Conservation (phyloP, 2,329 filamentous ascomycete species). For the Ceratocystis diversiconidia region DNA sequence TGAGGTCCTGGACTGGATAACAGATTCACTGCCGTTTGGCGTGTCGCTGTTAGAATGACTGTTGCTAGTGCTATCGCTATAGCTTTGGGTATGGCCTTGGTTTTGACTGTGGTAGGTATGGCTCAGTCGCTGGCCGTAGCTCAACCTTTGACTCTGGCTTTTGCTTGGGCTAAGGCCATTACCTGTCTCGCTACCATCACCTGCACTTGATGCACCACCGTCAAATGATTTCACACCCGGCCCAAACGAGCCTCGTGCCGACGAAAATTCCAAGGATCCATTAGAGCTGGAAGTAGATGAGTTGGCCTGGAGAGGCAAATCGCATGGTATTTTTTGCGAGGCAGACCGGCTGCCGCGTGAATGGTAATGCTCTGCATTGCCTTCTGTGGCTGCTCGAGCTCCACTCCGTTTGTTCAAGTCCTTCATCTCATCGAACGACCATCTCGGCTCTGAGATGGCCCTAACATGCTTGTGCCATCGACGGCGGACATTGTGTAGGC, state of each 20-base stretch:
- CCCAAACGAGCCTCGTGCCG: not conserved
- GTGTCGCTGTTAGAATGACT: not conserved
- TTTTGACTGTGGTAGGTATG: not conserved
- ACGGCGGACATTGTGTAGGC: conserved; percentile 8
- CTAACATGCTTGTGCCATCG: conserved; percentile 11
- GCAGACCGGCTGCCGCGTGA: not conserved
- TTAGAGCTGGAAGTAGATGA: not conserved
- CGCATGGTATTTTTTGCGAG: conserved; percentile 7
- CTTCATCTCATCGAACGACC: conserved; percentile 10
- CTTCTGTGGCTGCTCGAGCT: not conserved
- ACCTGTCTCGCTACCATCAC: not conserved
- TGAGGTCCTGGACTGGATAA: not conserved
- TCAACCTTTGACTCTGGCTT: not conserved
- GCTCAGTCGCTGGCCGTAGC: not conserved
- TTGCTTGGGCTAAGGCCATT: not conserved
- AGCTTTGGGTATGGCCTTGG: not conserved
- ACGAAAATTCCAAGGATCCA: not conserved
- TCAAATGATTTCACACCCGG: not conserved
- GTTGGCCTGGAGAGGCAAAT: conserved; percentile 3
- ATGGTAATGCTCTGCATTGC: not conserved
- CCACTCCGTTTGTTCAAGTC: not conserved
- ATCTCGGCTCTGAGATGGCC: conserved; percentile 13
- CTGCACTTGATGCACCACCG: not conserved
- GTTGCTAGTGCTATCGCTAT: not conserved
- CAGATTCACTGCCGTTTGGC: not conserved